Conservation (phyloP, 345 rosid genomes). For the Gossypium australe region DNA sequence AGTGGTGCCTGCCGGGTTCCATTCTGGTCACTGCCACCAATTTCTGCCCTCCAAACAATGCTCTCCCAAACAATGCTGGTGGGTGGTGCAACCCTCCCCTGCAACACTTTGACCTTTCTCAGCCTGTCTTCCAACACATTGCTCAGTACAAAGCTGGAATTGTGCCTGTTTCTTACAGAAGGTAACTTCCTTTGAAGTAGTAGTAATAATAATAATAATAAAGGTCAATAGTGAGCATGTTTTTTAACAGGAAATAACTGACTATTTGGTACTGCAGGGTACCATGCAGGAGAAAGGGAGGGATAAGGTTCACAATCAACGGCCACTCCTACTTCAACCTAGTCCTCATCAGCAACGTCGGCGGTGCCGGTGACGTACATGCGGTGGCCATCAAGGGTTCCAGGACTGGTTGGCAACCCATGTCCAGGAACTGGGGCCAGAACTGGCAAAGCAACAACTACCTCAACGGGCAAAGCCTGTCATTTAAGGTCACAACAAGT, state of each 20-base stretch:
- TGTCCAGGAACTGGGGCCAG: slow-evolving; percentile 88
- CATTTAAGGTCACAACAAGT: slow-evolving; percentile 71
- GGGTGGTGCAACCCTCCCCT: slow-evolving; percentile 92
- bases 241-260: not conserved
- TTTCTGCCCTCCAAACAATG: slow-evolving; percentile 80
- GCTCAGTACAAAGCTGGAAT: slow-evolving; percentile 78
- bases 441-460: slow-evolving; percentile 76
- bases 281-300: slow-evolving; percentile 61
- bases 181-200: slow-evolving; percentile 25
- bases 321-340: slow-evolving; percentile 84
- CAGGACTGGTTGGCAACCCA: slow-evolving; percentile 64
- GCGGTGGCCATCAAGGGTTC: slow-evolving; percentile 58
- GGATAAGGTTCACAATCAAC: slow-evolving; percentile 69
- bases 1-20: slow-evolving; percentile 73
- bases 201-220: too few relatives aligned
- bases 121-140: slow-evolving; percentile 76
- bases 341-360: slow-evolving; percentile 68
- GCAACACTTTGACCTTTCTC: slow-evolving; percentile 75
- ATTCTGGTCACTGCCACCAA: slow-evolving; percentile 72
- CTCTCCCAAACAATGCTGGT: slow-evolving; percentile 66
- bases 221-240: not conserved
- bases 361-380: slow-evolving; percentile 78
- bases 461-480: slow-evolving; percentile 66
- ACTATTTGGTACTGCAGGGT: slow-evolving; percentile 33
- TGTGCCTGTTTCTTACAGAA: slow-evolving; percentile 63